A percentile compares a stretch with the other conserved stretches of the same genome.
These are phyloP conservation scores for Lagenidium giganteum DNA, from an alignment of 352 stramenopile species.

Conservation along the genomic window DNA sequence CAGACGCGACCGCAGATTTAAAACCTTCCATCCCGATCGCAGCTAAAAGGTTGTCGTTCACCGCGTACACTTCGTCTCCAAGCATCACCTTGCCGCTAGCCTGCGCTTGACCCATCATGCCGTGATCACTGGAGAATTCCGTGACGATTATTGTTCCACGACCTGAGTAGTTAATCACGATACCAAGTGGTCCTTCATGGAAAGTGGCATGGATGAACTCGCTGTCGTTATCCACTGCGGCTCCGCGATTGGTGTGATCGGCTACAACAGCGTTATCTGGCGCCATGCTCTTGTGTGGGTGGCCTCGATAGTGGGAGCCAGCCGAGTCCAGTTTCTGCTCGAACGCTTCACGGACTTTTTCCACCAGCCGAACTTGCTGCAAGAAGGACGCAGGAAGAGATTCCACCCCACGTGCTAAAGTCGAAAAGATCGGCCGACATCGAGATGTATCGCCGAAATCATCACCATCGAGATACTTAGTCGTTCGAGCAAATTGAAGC, in stretches of 20 bases:
- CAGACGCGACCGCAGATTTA: conserved; percentile 53
- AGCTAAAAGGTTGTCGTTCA: conserved; percentile 53
- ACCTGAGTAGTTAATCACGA: conserved; percentile 82
- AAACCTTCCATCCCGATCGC: conserved; percentile 81
- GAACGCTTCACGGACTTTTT: conserved; percentile 46
- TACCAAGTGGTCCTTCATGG: conserved; percentile 55
- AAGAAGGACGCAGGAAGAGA: conserved; percentile 65
- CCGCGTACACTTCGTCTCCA: conserved; percentile 73
- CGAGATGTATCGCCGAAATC: conserved; percentile 61
- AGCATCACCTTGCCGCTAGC: conserved; percentile 63
- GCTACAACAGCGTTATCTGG: no score
- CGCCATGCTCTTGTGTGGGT: no score
- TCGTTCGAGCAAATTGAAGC: conserved; percentile 60
- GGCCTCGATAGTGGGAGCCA: neutral
- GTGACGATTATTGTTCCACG: conserved; percentile 71
- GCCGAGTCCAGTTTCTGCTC: conserved; percentile 1
- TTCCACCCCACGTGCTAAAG: conserved; percentile 32
- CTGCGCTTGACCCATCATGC: conserved; percentile 68
- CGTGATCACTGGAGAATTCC: conserved; percentile 70
- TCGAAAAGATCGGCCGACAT: conserved; percentile 39
- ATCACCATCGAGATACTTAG: conserved; percentile 46
- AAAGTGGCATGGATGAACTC: conserved; percentile 64
- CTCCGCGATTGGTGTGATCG: no score
- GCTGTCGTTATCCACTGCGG: conserved; percentile 8
- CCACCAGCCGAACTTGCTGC: conserved; percentile 60